phyloP scores from a whole-genome alignment of 2,329 filamentous ascomycete species.

The Ceratocystis variospora region DNA sequence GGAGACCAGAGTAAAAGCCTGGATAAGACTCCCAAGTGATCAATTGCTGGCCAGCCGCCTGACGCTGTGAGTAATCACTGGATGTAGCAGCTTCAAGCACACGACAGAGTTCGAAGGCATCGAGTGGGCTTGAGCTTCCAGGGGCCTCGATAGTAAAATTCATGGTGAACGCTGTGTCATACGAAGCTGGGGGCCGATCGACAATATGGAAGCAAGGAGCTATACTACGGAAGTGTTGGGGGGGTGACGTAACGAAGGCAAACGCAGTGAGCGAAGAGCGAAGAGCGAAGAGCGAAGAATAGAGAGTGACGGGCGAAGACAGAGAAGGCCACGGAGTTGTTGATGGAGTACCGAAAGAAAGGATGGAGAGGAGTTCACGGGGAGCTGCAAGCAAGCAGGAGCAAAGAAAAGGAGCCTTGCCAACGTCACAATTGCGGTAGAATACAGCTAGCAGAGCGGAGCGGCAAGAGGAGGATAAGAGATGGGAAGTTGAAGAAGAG shows the following conservation, averaged over 20 bases:
- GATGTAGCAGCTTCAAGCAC: slow-evolving; percentile 51
- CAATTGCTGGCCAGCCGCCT: slow-evolving; percentile 57
- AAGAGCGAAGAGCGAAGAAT: background rate
- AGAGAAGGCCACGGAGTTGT: background rate
- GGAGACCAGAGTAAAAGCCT: slow-evolving; percentile 54
- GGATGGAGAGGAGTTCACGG: too few relatives aligned
- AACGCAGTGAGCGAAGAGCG: background rate
- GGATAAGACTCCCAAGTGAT: slow-evolving; percentile 54
- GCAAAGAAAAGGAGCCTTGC: too few relatives aligned
- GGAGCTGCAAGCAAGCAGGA: background rate
- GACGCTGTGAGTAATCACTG: slow-evolving; percentile 46
- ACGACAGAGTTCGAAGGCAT: slow-evolving; percentile 47
- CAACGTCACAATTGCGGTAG: background rate
- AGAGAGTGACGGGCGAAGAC: background rate
- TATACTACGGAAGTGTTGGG: background rate
- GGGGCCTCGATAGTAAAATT: slow-evolving; percentile 63
- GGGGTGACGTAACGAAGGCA: background rate
- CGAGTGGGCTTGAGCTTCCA: slow-evolving; percentile 65
- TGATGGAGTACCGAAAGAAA: too few relatives aligned
- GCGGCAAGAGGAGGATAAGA: too few relatives aligned
- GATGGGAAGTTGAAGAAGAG: background rate
- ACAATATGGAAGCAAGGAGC: background rate
- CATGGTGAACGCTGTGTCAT: slow-evolving; percentile 33
- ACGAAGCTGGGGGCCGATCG: background rate
- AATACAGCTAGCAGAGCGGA: background rate